Evolutionary conservation across 2,329 filamentous ascomycete genomes (phyloP).

Genomic region (Cryoendolithus antarcticus): DNA sequence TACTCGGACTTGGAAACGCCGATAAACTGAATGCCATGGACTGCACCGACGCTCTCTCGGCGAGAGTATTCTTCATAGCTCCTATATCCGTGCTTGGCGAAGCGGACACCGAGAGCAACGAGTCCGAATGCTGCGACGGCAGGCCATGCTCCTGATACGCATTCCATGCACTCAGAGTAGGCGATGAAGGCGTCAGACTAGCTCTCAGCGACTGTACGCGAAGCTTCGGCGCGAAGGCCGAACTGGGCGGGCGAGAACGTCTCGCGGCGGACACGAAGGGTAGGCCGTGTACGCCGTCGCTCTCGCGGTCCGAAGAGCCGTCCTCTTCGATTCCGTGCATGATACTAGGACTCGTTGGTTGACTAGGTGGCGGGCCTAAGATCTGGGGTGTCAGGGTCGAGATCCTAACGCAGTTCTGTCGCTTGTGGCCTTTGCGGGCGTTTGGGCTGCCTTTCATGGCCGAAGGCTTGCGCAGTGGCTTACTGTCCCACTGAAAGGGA

Average conservation of each 20-base stretch:
- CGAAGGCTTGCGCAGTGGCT: constrained; percentile 28
- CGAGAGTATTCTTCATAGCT: neutral
- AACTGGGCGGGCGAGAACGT: constrained; percentile 12
- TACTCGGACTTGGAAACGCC: constrained; percentile 19
- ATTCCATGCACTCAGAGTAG: constrained; percentile 25
- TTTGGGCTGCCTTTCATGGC: constrained; percentile 33
- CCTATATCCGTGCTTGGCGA: neutral
- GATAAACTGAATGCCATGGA: constrained; percentile 6
- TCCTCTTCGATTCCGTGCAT: constrained; percentile 29
- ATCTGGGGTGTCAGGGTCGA: constrained; percentile 30
- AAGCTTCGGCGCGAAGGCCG: constrained; percentile 25
- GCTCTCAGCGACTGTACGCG: constrained; percentile 25
- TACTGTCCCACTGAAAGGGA: constrained; percentile 33
- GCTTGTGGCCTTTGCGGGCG: constrained; percentile 30
- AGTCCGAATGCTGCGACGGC: constrained; percentile 3
- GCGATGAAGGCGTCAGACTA: constrained; percentile 28
- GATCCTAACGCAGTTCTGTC: constrained; percentile 35
- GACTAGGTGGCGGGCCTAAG: constrained; percentile 25
- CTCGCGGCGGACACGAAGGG: constrained; percentile 8
- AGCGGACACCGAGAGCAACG: neutral
- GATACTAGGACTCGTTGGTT: constrained; percentile 22
- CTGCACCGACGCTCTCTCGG: constrained; percentile 1
- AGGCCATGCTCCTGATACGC: constrained; percentile 16
- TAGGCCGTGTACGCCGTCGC: neutral
- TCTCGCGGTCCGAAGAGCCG: constrained; percentile 10